Evolutionary conservation across 2,329 filamentous ascomycete species (phyloP).

Genomic region (Hortaea werneckii): DNA sequence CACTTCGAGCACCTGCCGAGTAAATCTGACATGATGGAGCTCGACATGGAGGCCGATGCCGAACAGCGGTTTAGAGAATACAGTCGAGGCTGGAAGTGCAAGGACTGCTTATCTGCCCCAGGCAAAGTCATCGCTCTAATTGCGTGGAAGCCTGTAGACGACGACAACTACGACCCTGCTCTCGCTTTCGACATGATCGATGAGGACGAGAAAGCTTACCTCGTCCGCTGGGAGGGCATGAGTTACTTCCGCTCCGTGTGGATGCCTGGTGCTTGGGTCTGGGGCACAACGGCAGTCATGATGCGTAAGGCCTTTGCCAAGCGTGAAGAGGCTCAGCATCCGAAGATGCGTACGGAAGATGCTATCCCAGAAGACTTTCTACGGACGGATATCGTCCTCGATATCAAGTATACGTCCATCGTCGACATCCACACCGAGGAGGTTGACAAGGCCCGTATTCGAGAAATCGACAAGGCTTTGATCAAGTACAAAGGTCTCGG

Average conservation of each 20-base stretch:
- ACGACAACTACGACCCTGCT: slow-evolving; percentile 45
- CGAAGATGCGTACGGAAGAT: slow-evolving; percentile 61
- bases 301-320: slow-evolving; percentile 73
- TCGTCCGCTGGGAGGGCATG: slow-evolving; percentile 73
- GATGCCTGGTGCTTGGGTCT: slow-evolving; percentile 86
- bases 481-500: slow-evolving; percentile 89
- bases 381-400: slow-evolving; percentile 78
- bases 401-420: slow-evolving; percentile 57
- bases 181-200: slow-evolving; percentile 46
- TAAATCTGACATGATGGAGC: slow-evolving; percentile 33
- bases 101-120: slow-evolving; percentile 57
- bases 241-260: slow-evolving; percentile 78
- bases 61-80: slow-evolving; percentile 63
- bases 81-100: slow-evolving; percentile 65
- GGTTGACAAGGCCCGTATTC: slow-evolving; percentile 60
- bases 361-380: slow-evolving; percentile 83
- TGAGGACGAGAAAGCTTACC: slow-evolving; percentile 80
- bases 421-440: slow-evolving; percentile 52
- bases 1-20: slow-evolving; percentile 75
- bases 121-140: slow-evolving; percentile 68
- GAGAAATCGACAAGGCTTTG: slow-evolving; percentile 60
- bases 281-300: slow-evolving; percentile 50
- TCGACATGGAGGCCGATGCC: slow-evolving; percentile 40
- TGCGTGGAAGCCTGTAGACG: slow-evolving; percentile 69
- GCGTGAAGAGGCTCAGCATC: slow-evolving; percentile 50